Evolutionary conservation across 805 yeast species (phyloP), one percentile per base, ranked within the genome.

Genomic region (Diddensiella caesifluorescens): DNA sequence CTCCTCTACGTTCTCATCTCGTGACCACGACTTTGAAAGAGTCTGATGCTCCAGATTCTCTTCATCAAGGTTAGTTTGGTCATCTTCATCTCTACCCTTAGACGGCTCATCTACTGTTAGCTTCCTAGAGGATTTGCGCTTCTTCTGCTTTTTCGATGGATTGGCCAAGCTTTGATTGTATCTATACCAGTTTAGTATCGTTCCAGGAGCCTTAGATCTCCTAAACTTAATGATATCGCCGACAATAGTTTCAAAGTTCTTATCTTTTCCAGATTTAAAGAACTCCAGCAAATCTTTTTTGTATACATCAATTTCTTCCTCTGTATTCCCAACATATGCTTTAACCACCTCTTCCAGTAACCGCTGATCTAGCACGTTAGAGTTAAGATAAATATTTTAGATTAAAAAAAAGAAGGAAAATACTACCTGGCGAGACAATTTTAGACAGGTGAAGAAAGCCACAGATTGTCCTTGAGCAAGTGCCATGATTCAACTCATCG

Each of bases 401-500:
- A 31, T 38, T 39, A 50, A 38, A 41, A 44, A 35, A 12, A 35
- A 20, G n/a, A 35, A 6, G 4, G 30, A 12, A 23, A n/a, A 5
- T 35, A 45, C 25, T 43, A 44, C 51, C 55, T 10, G 38, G 27
- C 13, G 41, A 34, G 7, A 31, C 34, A n/a, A 46, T 35, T 23
- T 46, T 48, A 4, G 38, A 35, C 29, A 51, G 40, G 42, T 56
- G 60, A 15, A 47, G 38, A 26, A 18, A 27, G 4, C 25, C 22
- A 32, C 59, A 55, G 5, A 27, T 22, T 5, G 32, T 18, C 23
- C 44, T 45, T 18, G 35, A 23, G 35, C 59, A 55, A 3, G 15
- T 23, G 3, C 45, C 42, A 4, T 47, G 47, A 12, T 38, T 23
- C 4, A 20, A 13, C 18, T 46, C 48, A 4, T 35, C 31, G 10